Conservation (phyloP, 768 basidiomycete species). For the Fibroporia radiculosa region DNA sequence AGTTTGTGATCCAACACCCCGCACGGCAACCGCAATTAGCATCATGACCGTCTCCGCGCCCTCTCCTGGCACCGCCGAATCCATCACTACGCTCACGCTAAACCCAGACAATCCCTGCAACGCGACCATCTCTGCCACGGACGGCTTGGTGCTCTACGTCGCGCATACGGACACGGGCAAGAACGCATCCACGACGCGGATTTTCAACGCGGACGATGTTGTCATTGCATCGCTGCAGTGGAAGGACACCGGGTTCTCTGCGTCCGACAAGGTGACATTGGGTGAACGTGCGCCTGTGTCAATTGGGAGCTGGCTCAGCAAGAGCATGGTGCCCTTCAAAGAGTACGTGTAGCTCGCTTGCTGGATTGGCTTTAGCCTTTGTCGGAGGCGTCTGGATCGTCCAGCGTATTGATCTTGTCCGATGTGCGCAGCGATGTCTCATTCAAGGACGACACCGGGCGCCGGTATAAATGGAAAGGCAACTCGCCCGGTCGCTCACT, state of each 20-base stretch:
- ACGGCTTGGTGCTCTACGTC: constrained; percentile 28
- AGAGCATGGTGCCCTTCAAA: constrained; percentile 33
- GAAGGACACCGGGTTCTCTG: constrained; percentile 20
- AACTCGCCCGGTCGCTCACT: constrained; percentile 27
- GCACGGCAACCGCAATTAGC: no score
- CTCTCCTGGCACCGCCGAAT: neutral
- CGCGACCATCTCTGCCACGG: constrained; percentile 26
- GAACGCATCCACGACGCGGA: constrained; percentile 22
- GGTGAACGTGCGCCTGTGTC: constrained; percentile 24
- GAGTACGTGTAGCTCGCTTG: constrained; percentile 21
- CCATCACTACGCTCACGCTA: constrained; percentile 23
- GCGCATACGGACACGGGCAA: constrained; percentile 28
- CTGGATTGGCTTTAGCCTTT: neutral
- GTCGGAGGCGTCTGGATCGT: no score
- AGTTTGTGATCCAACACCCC: no score
- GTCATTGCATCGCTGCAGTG: constrained; percentile 32
- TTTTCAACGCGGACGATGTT: constrained; percentile 25
- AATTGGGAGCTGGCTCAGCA: constrained; percentile 31
- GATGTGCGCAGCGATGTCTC: constrained; percentile 31
- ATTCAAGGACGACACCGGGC: constrained; percentile 27
- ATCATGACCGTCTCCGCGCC: no score
- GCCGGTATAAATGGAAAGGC: constrained; percentile 36
- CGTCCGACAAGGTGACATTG: constrained; percentile 31
- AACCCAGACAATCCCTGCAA: constrained; percentile 36
- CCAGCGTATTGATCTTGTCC: no score